Conservation (phyloP, 140 eudicot species). For the Oenanthe javanica region DNA sequence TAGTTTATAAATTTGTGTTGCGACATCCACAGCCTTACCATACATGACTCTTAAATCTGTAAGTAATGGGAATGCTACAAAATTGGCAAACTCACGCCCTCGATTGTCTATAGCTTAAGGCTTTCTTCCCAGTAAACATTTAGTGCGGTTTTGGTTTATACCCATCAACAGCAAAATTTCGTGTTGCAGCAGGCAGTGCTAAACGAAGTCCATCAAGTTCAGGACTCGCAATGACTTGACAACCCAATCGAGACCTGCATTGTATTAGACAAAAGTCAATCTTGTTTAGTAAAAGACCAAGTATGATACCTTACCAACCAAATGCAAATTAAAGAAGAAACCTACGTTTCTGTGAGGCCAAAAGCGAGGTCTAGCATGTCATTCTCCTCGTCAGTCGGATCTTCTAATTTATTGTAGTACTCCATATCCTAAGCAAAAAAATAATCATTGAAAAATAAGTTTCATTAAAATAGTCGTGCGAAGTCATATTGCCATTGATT, state of each 20-base stretch:
- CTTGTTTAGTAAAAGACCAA: neutral
- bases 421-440: slow-evolving; percentile 43
- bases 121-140: neutral
- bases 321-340: slow-evolving; percentile 2
- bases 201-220: slow-evolving; percentile 89
- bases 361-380: slow-evolving; percentile 97
- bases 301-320: neutral
- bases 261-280: slow-evolving; percentile 8
- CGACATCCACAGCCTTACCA: neutral
- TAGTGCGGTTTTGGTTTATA: slow-evolving; percentile 84
- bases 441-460: neutral
- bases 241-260: slow-evolving; percentile 83
- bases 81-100: slow-evolving; percentile 2
- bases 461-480: neutral
- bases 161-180: slow-evolving; percentile 94
- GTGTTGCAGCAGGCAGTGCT: slow-evolving; percentile 78
- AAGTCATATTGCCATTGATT: neutral
- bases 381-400: slow-evolving; percentile 90
- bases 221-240: slow-evolving; percentile 75
- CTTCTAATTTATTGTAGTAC: slow-evolving; percentile 74
- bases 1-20: neutral
- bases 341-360: slow-evolving; percentile 84
- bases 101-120: neutral
- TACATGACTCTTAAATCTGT: neutral
- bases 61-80: slow-evolving; percentile 4